Evolutionary conservation across 768 basidiomycete species (phyloP).

Genomic region (Pholiota conissans): DNA sequence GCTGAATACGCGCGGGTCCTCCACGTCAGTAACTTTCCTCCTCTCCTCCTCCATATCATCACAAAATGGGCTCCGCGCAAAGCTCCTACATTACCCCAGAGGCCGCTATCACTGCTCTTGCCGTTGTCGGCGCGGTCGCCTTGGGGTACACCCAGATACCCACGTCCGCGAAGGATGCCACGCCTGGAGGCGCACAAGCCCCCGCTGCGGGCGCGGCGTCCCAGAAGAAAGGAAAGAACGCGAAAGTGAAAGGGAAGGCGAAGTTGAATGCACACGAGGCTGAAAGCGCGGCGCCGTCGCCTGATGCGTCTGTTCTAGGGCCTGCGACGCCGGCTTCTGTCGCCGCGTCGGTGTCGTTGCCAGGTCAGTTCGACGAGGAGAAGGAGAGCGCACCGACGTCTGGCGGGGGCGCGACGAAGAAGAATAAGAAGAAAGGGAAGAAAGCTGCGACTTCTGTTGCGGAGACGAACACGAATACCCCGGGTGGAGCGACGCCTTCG

Average conservation of each 20-base stretch:
- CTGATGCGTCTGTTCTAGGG: not conserved
- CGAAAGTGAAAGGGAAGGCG: not conserved
- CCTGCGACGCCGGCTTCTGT: not conserved
- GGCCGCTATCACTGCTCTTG: conserved; percentile 33
- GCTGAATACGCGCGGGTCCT: not conserved
- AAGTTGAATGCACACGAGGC: too few species aligned
- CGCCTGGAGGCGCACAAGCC: not conserved
- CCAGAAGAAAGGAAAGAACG: conserved; percentile 2
- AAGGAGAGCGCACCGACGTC: too few species aligned
- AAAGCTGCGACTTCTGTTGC: not conserved
- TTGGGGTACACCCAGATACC: conserved; percentile 35
- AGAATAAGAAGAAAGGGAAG: conserved; percentile 1
- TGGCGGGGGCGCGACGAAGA: not conserved
- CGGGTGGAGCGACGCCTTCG: not conserved
- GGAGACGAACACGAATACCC: too few species aligned
- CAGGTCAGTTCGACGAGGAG: conserved; percentile 1
- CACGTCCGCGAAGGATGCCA: conserved; percentile 4
- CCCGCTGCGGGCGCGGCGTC: not conserved
- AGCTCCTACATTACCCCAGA: conserved; percentile 41
- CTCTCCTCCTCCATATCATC: not conserved
- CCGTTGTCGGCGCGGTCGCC: conserved; percentile 41
- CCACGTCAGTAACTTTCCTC: not conserved
- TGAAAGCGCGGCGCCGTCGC: not conserved
- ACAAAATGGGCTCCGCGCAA: conserved; percentile 45
- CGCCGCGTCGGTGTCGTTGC: not conserved